Evolutionary conservation across 768 basidiomycete genomes (phyloP).

Genomic region (Clitopilus hobsonii): DNA sequence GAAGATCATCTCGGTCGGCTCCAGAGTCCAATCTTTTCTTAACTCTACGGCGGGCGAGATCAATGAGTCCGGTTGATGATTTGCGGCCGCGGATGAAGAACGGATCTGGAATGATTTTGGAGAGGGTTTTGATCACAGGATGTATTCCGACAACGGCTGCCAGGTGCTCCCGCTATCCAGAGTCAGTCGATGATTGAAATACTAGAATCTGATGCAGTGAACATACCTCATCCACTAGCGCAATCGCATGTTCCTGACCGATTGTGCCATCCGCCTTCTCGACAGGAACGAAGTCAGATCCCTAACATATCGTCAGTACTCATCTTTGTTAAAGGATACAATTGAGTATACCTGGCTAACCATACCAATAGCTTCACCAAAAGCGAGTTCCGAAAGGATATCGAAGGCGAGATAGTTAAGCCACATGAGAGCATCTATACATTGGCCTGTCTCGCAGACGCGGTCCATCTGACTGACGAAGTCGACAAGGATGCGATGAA

Average conservation of each 20-base stretch:
- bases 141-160: conserved; percentile 23
- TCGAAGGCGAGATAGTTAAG: conserved; percentile 31
- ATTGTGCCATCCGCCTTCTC: conserved; percentile 14
- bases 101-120: conserved; percentile 18
- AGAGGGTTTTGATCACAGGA: conserved; percentile 14
- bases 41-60: conserved; percentile 18
- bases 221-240: conserved; percentile 23
- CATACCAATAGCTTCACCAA: conserved; percentile 29
- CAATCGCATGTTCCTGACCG: conserved; percentile 17
- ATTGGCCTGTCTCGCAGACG: conserved; percentile 12
- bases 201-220: not conserved
- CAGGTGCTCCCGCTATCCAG: conserved; percentile 21
- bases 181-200: not conserved
- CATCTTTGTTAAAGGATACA: not conserved
- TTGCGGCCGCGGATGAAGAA: conserved; percentile 19
- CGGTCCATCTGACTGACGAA: conserved; percentile 18
- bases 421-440: conserved; percentile 21
- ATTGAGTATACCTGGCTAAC: conserved; percentile 14
- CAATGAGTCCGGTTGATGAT: conserved; percentile 16
- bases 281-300: conserved; percentile 19
- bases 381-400: conserved; percentile 26
- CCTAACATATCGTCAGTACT: conserved; percentile 7
- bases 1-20: conserved; percentile 19
- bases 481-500: conserved; percentile 10
- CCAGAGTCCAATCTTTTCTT: conserved; percentile 15